phyloP scores from a whole-genome alignment of 139 green algal genomes.

The Tetradesmus lagerheimii region DNA sequence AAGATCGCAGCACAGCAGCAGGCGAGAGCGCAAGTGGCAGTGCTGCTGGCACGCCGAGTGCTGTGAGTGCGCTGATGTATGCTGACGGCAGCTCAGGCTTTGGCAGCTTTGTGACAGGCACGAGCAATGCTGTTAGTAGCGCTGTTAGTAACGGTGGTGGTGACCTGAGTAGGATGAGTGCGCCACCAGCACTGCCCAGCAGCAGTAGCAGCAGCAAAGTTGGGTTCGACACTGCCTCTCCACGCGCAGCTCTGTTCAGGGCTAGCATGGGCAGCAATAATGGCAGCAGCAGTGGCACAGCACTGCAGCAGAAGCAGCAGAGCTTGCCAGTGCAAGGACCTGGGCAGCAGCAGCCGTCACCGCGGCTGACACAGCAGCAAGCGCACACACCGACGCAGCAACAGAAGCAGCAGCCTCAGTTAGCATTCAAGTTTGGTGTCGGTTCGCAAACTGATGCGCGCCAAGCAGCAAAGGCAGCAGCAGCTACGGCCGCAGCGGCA shows the following conservation, averaged over 20 bases:
- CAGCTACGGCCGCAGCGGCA: constrained; percentile 35
- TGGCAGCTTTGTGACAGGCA: constrained; percentile 11
- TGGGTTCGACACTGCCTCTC: not conserved
- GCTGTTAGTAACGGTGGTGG: not conserved
- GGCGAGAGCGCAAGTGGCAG: not conserved
- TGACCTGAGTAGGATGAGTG: constrained; percentile 8
- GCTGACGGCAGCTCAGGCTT: not conserved
- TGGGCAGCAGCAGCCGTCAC: constrained; percentile 17
- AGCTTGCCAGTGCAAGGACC: not conserved
- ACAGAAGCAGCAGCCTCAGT: constrained; percentile 7
- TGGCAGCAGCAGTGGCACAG: not conserved
- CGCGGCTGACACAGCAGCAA: not conserved
- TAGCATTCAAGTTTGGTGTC: constrained; percentile 34
- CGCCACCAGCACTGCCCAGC: not conserved
- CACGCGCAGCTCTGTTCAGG: not conserved
- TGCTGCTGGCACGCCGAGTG: not conserved
- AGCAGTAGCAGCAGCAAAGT: constrained; percentile 4
- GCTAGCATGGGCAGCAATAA: not conserved
- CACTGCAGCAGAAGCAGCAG: constrained; percentile 15
- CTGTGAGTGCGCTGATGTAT: not conserved
- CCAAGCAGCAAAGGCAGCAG: not conserved
- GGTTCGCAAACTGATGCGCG: not conserved
- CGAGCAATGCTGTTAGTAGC: not conserved
- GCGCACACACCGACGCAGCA: not conserved
- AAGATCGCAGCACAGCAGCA: not conserved